Base-by-base conservation (phyloP, 371 early-diverging fungal genomes). In the Mortierella sp. region DNA sequence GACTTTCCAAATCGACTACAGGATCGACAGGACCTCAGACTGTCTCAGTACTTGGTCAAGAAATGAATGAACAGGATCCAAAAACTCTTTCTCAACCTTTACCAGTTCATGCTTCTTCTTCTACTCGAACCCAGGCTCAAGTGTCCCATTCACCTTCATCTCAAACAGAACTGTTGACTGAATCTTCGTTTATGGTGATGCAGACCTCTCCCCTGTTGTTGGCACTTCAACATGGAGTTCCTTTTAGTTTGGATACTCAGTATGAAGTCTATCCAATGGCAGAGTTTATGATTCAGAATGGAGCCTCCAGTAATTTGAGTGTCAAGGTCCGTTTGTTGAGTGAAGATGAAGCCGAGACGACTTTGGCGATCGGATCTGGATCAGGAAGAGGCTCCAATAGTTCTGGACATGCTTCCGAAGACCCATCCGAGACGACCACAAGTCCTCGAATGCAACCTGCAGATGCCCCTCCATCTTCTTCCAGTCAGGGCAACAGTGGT, bases 231-330 rank as follows among this genome's bases (percentile, higher is more conserved):
- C 69, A 79, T 52, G 73, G 73, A 16, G 55, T 57, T 3, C 79
- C 64, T 7, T 79, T 72, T 50, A 79, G 70, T 25, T 45, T 72
- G 45, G 79, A 79, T 52, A 64, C 68, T 16, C 70, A 66, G 7
- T 69, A 66, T 14, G 79, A 79, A 30, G 79, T 79, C 4, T 79
- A 79, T 50, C 79, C 79, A 1, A 53, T 79, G 73, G 79, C 79
- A 0, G 79, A 79, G 56, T 79, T 73, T 57, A 72, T 79, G 79
- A 53, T 73, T 15, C 79, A 79, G 55, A 79, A 79, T 15, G 79
- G 79, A 5, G 79, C 79, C 4, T 45, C 79, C 2, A 79, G 79
- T 60, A 79, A 79, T 23, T 47, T 79, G 16, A 79, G 79, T 47
- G 73, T 79, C 4, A 63, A 79, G 21, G 79, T 79, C n/a, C 61